Evolutionary conservation across 2,329 filamentous ascomycete species (phyloP), one percentile per base, ranked within the genome.

Genomic region (Byssothecium circinans): DNA sequence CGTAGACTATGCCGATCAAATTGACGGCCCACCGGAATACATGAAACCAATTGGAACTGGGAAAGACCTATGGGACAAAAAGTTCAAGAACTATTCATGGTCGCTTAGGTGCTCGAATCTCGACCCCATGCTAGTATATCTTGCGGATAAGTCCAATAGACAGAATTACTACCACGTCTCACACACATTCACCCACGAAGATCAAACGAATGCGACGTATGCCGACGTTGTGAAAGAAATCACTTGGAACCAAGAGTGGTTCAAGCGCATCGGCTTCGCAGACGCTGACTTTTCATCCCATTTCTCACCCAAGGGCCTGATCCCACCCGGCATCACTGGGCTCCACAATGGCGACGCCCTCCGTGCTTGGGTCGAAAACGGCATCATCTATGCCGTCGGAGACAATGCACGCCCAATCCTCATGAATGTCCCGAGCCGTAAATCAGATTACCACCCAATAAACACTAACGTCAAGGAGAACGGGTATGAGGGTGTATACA

Each of bases 301-400:
- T 39, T 83, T 76, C 61, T 82, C 79, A 8, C 53, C 71, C 2
- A 73, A 75, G 29, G 81, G 80, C 17, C 72, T 84, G 40, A 80
- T 84, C 47, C 81, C 81, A 3, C 81, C 81, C 0, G 81, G 79
- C 18, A 84, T 84, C 52, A 84, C 81, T 5, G 81, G 81, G 39
- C 61, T 84, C 23, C 81, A 83, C 68, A 84, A 84, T 56, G 81
- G 79, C 12, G 81, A 84, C 61, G 81, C 77, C 8, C 74, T 84
- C 36, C 67, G 65, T 32, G 81, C 81, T 11, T 84, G 79, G 79
- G 68, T 70, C 50, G 79, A 81, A 39, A 79, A 80, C 49, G 80
- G 80, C 17, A 78, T 84, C 53, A 73, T 59, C 15, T 75, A 79
- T 56, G 80, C 78, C 42, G 80, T 84, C 10, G 81, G 81, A 27